Evolutionary conservation across 345 rosid genomes (phyloP).

Genomic region (Camelina neglecta): DNA sequence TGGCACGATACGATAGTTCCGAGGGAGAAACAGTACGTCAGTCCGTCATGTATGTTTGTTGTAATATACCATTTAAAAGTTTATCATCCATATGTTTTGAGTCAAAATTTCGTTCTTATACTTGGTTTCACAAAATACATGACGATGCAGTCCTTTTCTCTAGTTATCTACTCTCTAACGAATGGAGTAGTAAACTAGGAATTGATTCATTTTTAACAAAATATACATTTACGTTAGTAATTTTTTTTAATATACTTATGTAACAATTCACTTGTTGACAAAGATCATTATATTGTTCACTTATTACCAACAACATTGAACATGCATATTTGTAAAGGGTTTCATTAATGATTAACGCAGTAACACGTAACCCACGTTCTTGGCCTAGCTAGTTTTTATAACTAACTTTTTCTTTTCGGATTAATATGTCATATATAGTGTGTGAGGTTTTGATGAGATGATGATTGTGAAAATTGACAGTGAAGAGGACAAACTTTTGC

Average conservation of each 20-base stretch:
- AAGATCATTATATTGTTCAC: not conserved
- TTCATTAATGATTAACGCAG: constrained; percentile 1
- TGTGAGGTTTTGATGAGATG: constrained; percentile 29
- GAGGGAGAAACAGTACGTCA: no score
- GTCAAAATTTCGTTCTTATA: not conserved
- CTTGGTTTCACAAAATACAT: not conserved
- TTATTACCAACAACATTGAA: constrained; percentile 5
- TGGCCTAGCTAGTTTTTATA: not conserved
- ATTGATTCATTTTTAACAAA: not conserved
- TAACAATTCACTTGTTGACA: not conserved
- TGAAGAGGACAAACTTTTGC: constrained; percentile 23
- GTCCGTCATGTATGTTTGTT: no score
- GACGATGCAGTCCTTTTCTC: not conserved
- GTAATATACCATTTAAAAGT: not conserved
- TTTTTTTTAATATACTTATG: not conserved
- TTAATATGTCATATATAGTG: constrained; percentile 22
- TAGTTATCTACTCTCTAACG: not conserved
- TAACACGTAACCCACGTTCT: constrained; percentile 27
- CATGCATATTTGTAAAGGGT: not conserved
- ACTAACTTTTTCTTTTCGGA: not conserved
- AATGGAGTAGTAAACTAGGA: not conserved
- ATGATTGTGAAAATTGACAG: constrained; percentile 40
- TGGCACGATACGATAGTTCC: no score
- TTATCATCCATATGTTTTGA: not conserved
- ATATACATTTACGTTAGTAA: not conserved